These are phyloP conservation scores for Sporothrix brasiliensis DNA, from an alignment of 2,329 filamentous ascomycete genomes.

Conservation along the genomic window DNA sequence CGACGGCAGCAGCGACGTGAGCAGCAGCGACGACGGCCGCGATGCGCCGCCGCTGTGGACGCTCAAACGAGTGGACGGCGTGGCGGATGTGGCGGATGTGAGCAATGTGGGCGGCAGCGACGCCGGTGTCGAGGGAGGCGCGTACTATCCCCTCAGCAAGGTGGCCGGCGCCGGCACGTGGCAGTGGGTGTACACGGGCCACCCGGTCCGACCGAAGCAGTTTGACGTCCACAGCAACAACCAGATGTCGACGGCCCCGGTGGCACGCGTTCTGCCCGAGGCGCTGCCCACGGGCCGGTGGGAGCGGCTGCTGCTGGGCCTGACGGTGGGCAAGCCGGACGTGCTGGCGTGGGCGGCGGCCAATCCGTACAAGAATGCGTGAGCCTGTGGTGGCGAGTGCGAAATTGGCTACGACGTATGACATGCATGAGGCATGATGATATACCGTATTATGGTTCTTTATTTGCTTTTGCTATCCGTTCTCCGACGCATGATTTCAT, in stretches of 20 bases:
- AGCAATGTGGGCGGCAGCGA: constrained; percentile 29
- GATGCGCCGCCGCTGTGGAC: constrained; percentile 38
- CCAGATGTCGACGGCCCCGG: constrained; percentile 6
- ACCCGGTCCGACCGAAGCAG: constrained; percentile 22
- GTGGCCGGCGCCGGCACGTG: constrained; percentile 40
- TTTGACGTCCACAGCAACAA: constrained; percentile 28
- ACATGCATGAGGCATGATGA: no score
- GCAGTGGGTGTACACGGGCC: constrained; percentile 41
- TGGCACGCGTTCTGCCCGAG: constrained; percentile 39
- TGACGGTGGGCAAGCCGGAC: constrained; percentile 33
- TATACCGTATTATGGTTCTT: no score
- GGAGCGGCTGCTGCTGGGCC: constrained; percentile 39
- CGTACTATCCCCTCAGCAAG: constrained; percentile 38
- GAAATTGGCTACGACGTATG: not conserved
- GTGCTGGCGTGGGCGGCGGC: constrained; percentile 33
- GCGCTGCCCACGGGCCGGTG: constrained; percentile 44
- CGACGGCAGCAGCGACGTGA: constrained; percentile 1
- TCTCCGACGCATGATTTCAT: no score
- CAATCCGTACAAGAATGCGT: constrained; percentile 8
- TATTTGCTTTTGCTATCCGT: no score
- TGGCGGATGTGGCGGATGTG: not conserved
- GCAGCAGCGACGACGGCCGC: constrained; percentile 23
- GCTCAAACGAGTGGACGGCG: constrained; percentile 36
- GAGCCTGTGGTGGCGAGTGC: not conserved
- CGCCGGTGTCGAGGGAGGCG: no score